Base-by-base conservation (phyloP, 257 asterid species). In the Fraxinus quadrangulata region DNA sequence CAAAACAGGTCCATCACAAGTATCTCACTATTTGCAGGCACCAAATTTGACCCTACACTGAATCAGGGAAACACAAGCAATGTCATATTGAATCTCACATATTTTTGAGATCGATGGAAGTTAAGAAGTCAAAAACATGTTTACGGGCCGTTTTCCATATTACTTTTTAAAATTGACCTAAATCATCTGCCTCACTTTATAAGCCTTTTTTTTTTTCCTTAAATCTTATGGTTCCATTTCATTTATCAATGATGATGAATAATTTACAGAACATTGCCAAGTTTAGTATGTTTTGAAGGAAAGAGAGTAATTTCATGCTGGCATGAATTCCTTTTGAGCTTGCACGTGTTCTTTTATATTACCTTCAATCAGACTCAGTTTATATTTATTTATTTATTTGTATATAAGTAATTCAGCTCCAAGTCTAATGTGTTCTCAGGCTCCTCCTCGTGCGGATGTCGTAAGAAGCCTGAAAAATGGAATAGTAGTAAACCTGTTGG, bases 361-460 rank as follows among this genome's bases (percentile, higher is more conserved):
- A 24, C 30, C 19, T 61, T 24, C 34, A 63, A 11, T 23, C 34
- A 24, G 68, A 61, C 24, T 56, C 24, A 4, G 24, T 24, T 23
- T 21, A 26, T 26, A 26, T 26, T 9, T 61, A 2, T 1, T 21
- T 54, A 5, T 54, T 1, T 6, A 6, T 36, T 5, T 5, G 42
- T 56, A 19, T 67, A 14, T 71, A 2, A 30, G 75, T 51, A 37
- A 75, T 23, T 49, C 14, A 33, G 39, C 37, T 10, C 13, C 67
- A 51, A 69, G n/a, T n/a, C 40, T 16, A 73, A 79, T 49, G 21
- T 80, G 33, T 68, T 85, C 81, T 74, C 90, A 96, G 99, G 99
- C 99, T 14, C 98, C 99, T 80, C 97, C 97, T 63, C 97, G 99
- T 16, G 97, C 96, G 0, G 99, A 92, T 83, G 99, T 93, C 26